Conservation (phyloP, 2,329 filamentous ascomycete species). For the Hypoxylon sp. region DNA sequence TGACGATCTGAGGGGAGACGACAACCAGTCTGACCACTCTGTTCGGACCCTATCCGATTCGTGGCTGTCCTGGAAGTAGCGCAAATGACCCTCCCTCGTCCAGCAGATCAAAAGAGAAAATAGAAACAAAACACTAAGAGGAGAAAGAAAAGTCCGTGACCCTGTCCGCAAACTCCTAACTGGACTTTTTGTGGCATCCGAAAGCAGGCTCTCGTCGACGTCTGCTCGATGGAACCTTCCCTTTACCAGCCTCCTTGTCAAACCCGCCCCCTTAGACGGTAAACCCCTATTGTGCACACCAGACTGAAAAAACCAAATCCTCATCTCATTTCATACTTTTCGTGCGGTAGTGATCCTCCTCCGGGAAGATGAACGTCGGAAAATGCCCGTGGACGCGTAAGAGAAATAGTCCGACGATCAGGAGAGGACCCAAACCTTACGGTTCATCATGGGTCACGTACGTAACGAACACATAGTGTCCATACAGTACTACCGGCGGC, state of each 20-base stretch:
- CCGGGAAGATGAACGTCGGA: conserved; percentile 8
- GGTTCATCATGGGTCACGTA: conserved; percentile 4
- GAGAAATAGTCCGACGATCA: conserved; percentile 3
- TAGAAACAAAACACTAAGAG: not conserved
- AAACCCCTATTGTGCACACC: conserved; percentile 2
- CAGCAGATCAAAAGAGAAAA: conserved; percentile 20
- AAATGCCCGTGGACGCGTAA: conserved; percentile 12
- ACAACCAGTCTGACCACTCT: not conserved
- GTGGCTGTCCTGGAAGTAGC: not conserved
- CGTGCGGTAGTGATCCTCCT: conserved; percentile 12
- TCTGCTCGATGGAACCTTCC: conserved; percentile 13
- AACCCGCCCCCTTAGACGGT: not conserved
- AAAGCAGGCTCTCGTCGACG: conserved; percentile 21
- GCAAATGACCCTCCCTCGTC: conserved; percentile 4
- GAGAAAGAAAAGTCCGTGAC: conserved; percentile 22
- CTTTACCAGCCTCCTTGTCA: conserved; percentile 4
- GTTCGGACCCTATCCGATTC: not conserved
- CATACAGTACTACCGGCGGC: conserved; percentile 14
- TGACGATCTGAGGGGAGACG: conserved; percentile 13
- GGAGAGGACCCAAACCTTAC: conserved; percentile 11
- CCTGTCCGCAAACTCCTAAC: conserved; percentile 44
- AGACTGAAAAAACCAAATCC: conserved; percentile 9
- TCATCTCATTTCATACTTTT: conserved; percentile 18
- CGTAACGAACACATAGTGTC: conserved; percentile 4
- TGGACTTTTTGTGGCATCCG: conserved; percentile 40